These are phyloP conservation scores for Heterotrichella gracilis DNA, from an alignment of 352 stramenopile genomes.

Conservation along the genomic window DNA sequence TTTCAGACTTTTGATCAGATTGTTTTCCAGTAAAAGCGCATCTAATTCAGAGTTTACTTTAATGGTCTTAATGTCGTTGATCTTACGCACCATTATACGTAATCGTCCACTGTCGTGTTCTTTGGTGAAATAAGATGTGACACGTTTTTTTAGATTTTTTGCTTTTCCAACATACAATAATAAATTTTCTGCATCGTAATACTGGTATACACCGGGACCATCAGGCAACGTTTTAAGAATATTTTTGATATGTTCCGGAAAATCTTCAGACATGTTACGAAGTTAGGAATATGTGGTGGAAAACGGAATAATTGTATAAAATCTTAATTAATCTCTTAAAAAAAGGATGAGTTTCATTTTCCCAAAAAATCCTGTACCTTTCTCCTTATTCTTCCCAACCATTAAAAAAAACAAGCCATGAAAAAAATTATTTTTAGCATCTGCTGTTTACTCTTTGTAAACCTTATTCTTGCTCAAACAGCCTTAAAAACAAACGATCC, in stretches of 20 bases:
- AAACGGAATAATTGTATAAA: no score
- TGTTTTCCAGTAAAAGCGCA: background rate
- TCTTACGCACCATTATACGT: background rate
- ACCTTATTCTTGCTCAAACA: no score
- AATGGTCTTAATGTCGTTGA: background rate
- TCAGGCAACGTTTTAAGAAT: background rate
- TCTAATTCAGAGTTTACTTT: background rate
- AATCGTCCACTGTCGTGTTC: background rate
- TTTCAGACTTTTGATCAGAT: slow-evolving; percentile 5
- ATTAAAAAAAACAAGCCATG: no score
- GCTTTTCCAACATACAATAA: background rate
- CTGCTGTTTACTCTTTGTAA: no score
- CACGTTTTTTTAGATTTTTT: slow-evolving; percentile 9
- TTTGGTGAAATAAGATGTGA: slow-evolving; percentile 1
- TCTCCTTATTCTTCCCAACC: no score
- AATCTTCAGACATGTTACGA: background rate
- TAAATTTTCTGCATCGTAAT: background rate
- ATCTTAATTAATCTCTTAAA: no score
- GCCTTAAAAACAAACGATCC: no score
- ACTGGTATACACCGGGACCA: background rate
- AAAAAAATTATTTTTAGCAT: no score
- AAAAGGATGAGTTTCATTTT: background rate
- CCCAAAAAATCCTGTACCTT: no score
- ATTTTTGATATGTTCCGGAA: slow-evolving; percentile 4
- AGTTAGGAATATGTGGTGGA: no score